phyloP scores from a whole-genome alignment of 2,329 filamentous ascomycete genomes.

The Trichoderma aggressivum region DNA sequence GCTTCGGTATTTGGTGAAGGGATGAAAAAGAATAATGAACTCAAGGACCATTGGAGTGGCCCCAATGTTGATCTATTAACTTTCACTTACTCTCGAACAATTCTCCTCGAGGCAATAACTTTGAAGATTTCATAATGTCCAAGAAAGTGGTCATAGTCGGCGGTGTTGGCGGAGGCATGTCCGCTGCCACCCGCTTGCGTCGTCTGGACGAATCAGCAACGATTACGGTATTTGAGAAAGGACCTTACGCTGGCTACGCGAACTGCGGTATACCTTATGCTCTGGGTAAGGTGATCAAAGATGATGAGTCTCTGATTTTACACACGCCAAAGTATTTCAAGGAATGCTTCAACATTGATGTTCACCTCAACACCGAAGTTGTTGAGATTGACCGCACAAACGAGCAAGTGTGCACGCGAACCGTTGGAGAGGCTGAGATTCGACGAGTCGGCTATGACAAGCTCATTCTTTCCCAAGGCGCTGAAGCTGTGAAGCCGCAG shows the following conservation, averaged over 20 bases:
- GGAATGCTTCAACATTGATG: not conserved
- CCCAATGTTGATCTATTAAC: not conserved
- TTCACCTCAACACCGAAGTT: not conserved
- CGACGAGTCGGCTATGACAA: not conserved
- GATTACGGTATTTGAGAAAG: not conserved
- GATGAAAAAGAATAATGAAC: not conserved
- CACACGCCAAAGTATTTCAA: not conserved
- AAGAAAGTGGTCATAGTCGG: not conserved
- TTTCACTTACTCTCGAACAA: not conserved
- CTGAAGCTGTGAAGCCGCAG: not conserved
- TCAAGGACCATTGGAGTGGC: not conserved
- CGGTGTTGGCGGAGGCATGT: not conserved
- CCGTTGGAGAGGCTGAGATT: not conserved
- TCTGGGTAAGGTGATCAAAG: not conserved
- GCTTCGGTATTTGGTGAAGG: not conserved
- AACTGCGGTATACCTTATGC: not conserved
- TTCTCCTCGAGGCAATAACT: not conserved
- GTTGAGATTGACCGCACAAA: not conserved
- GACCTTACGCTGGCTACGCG: not conserved
- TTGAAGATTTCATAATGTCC: not conserved
- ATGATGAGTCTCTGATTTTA: not conserved
- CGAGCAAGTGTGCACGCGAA: not conserved
- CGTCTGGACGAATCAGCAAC: not conserved
- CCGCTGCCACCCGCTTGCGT: not conserved
- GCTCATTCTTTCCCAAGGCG: not conserved